Conservation (phyloP, 106 monocot genomes). For the Dioscorea dumetorum region DNA sequence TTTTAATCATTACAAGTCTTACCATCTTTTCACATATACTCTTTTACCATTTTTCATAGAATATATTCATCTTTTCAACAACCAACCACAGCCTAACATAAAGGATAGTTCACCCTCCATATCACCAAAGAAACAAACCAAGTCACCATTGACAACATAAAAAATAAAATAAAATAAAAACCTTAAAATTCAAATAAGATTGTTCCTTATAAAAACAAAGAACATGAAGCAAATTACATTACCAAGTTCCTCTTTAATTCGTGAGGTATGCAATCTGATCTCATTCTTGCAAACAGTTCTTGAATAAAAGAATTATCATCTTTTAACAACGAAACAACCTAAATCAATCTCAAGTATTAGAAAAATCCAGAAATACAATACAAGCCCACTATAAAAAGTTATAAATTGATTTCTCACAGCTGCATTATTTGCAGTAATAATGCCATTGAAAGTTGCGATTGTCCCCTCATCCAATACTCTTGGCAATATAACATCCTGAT, state of each 20-base stretch:
- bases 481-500: slow-evolving; percentile 87
- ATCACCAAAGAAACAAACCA: no score
- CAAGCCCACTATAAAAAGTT: background rate
- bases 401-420: slow-evolving; percentile 43
- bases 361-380: slow-evolving; percentile 4
- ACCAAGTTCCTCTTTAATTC: slow-evolving; percentile 87
- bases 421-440: slow-evolving; percentile 80
- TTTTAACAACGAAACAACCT: slow-evolving; percentile 85
- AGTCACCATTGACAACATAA: no score
- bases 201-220: background rate
- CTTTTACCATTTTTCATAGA: no score
- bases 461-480: slow-evolving; percentile 76
- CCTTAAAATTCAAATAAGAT: background rate
- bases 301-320: slow-evolving; percentile 89
- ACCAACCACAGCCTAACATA: no score
- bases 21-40: no score
- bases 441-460: slow-evolving; percentile 62
- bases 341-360: slow-evolving; percentile 7
- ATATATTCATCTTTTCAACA: no score
- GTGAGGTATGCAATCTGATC: slow-evolving; percentile 46
- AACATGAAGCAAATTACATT: slow-evolving; percentile 3
- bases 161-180: no score
- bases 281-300: slow-evolving; percentile 79
- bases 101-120: no score
- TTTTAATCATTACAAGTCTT: no score